phyloP scores from a whole-genome alignment of 257 asterid species.

The Jacaranda mimosifolia region DNA sequence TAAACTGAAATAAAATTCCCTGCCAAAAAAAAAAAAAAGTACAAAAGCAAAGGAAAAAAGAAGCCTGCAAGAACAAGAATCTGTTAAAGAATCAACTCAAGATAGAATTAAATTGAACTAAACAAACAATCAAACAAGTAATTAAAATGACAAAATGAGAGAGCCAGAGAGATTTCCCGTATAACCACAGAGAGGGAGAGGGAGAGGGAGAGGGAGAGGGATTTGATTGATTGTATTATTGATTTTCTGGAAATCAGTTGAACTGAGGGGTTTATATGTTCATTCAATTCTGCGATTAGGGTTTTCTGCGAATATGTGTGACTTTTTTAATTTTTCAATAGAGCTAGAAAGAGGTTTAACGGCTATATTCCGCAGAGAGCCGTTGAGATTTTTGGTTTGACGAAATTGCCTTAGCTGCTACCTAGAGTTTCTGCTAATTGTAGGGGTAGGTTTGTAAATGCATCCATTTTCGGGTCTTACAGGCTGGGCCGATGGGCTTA shows the following conservation, averaged over 20 bases:
- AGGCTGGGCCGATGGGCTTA: constrained; percentile 17
- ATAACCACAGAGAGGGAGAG: constrained; percentile 23
- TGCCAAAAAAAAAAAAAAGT: constrained; percentile 1
- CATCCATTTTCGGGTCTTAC: not conserved
- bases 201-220: constrained; percentile 27
- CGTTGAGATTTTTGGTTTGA: constrained; percentile 47
- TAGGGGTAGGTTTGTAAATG: constrained; percentile 11
- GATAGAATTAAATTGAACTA: constrained; percentile 32
- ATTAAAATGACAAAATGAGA: not conserved
- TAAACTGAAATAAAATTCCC: constrained; percentile 19
- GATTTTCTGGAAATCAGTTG: constrained; percentile 10
- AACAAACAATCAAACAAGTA: constrained; percentile 32
- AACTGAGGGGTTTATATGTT: constrained; percentile 33
- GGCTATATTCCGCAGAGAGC: constrained; percentile 58
- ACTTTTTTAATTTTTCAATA: not conserved
- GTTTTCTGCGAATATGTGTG: constrained; percentile 34
- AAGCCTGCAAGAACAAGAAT: constrained; percentile 54
- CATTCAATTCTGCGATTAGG: constrained; percentile 34
- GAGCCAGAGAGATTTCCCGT: not conserved
- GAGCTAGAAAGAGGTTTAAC: constrained; percentile 34
- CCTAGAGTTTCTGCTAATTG: not conserved
- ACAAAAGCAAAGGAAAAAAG: not conserved
- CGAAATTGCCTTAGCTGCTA: constrained; percentile 30
- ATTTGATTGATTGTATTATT: not conserved
- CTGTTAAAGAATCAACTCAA: constrained; percentile 27